Base-by-base conservation (phyloP, 202 grass and related monocot genomes). In the Panicum virgatum region DNA sequence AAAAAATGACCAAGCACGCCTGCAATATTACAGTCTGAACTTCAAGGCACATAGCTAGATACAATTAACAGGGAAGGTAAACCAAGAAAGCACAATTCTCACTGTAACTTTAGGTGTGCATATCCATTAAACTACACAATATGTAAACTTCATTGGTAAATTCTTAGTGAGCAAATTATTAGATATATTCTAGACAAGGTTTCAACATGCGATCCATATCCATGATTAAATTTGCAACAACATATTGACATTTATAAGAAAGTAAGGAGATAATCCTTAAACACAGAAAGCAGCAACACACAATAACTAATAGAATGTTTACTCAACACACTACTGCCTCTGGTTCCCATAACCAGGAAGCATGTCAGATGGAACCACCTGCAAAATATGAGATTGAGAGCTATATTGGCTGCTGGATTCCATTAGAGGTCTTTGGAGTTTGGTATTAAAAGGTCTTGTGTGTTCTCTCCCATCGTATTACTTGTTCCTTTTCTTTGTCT, bases 31-130 rank as follows among this genome's bases (percentile, higher is more conserved):
- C 32, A 34, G 3, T 3, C 3, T 34, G 26, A 77, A 63, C 15
- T 68, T 58, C 72, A 37, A 13, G 5, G 18, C 47, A n/a, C 70
- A 44, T 48, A 84, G 3, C 64, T 54, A 68, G 29, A 50, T 15
- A 46, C 8, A 62, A 37, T 43, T 65, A 63, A 36, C 11, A 43
- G 47, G 47, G 46, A 13, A 64, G 4, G 30, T 66, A 40, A 72
- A 72, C 48, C 27, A 68, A 75, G 26, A 78, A 84, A 85, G 25
- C 54, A 84, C 30, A 52, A 23, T 47, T 85, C 51, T 59, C 39
- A 52, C 40, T 9, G 61, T 42, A 62, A n/a, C 58, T 57, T 58
- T 25, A 74, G 48, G 66, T 34, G 12, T 34, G 22, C 15, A 69
- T 34, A 68, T 81, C 75, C 32, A 69, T 36, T 19, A 12, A 51